Base-by-base conservation (phyloP, 2,329 filamentous ascomycete genomes). In the Cladophialophora immunda region DNA sequence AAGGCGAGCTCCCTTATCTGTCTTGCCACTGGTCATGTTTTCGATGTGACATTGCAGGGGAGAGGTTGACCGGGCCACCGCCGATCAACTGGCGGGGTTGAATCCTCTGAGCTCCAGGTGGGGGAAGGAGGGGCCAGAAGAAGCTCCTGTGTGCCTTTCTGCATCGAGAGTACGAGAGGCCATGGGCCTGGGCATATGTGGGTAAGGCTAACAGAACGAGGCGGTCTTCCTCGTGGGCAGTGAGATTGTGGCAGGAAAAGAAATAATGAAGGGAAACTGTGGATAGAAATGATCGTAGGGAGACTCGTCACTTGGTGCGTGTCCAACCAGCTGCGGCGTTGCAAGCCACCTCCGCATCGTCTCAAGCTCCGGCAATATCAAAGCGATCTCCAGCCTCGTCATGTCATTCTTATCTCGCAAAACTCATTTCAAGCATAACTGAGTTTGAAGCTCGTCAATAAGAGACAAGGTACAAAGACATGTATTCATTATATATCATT, bases 21-120 rank as follows among this genome's bases (percentile, higher is more conserved):
- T n/a, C 11, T 38, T 19, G 58, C 58, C 58, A 61, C 58, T 54
- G 30, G 29, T 41, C 27, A 32, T 52, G n/a, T 27, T 30, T 32
- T 34, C 27, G 19, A 54, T n/a, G 58, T 61, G 22, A 61, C 58
- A 61, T 61, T 32, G 58, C 58, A 52, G 29, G 45, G 58, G 13
- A 25, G 57, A 22, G 27, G 41, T 19, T n/a, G 29, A 8, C 38
- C 22, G 25, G 57, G 38, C 29, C 19, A 47, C 45, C 5, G 47
- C 30, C 45, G 58, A 61, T 61, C 58, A 54, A n/a, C 30, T 36
- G 30, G 58, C 47, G 47, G 47, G 30, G 58, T 36, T n/a, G 27
- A 55, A 32, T 30, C 52, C 19, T 54, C 13, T 29, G 19, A 34
- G 57, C 34, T 54, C 19, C 9, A 22, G 25, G 17, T 22, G 58